phyloP scores from a whole-genome alignment of 2,329 filamentous ascomycete genomes.

The Diplodia sapinea region DNA sequence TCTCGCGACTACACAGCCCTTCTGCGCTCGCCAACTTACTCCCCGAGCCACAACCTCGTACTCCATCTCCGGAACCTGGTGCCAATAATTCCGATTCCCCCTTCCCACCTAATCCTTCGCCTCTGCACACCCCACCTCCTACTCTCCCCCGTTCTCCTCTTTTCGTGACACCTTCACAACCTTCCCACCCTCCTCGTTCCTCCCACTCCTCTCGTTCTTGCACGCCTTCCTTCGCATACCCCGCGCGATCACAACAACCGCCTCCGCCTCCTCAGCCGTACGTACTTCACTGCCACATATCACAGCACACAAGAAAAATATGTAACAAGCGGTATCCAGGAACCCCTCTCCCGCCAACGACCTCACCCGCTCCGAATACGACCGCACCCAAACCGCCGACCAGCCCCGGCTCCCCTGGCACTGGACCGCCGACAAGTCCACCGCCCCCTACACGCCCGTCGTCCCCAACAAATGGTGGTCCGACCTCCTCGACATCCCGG shows the following conservation, averaged over 20 bases:
- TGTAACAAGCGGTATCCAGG: too few species aligned
- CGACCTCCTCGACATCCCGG: too few species aligned
- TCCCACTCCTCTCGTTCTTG: background rate
- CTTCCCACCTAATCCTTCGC: background rate
- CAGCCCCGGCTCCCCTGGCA: background rate
- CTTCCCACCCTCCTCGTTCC: background rate
- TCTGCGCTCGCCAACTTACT: background rate
- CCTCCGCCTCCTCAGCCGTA: background rate
- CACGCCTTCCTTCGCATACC: background rate
- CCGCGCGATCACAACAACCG: background rate
- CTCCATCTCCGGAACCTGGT: too few species aligned
- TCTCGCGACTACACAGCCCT: too few species aligned
- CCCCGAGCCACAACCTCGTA: background rate
- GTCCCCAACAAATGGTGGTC: too few species aligned
- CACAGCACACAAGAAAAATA: too few species aligned
- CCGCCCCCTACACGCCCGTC: too few species aligned
- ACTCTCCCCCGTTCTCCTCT: background rate
- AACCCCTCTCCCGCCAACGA: too few species aligned
- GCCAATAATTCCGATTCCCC: background rate
- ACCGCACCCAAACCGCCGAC: background rate
- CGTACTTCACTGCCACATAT: background rate
- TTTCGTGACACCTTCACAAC: background rate
- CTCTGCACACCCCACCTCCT: background rate
- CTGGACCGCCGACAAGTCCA: too few species aligned
- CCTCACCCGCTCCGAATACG: background rate